Evolutionary conservation across 176 grass and related monocot genomes (phyloP).

Genomic region (Stipa capillata): DNA sequence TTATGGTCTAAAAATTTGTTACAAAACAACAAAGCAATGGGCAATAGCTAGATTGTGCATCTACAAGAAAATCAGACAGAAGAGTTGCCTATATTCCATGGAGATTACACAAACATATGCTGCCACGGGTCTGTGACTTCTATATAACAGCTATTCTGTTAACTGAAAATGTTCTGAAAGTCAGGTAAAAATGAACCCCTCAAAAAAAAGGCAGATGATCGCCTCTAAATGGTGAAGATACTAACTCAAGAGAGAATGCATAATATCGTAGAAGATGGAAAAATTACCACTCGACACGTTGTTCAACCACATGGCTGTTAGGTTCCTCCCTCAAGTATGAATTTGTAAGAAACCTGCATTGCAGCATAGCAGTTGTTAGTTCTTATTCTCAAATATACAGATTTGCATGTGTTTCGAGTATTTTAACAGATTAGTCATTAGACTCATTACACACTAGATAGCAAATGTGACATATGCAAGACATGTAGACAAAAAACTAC

Average conservation of each 20-base stretch:
- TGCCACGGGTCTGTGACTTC: not conserved
- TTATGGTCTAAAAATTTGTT: not conserved
- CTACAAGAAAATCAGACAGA: not conserved
- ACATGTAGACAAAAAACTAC: not conserved
- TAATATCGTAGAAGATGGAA: not conserved
- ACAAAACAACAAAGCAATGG: not conserved
- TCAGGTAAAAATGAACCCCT: no score
- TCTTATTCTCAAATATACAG: not conserved
- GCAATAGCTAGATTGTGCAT: not conserved
- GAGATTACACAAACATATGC: not conserved
- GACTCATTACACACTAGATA: not conserved
- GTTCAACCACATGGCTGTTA: constrained; percentile 95
- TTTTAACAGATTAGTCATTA: not conserved
- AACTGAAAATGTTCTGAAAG: not conserved
- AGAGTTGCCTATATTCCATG: not conserved
- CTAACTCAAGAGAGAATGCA: not conserved
- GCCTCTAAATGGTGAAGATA: not conserved
- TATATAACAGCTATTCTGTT: not conserved
- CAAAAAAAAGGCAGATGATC: not conserved
- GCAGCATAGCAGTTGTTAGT: not conserved
- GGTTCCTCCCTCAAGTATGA: constrained; percentile 88
- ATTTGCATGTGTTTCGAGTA: not conserved
- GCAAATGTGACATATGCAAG: not conserved
- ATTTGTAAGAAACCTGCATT: constrained; percentile 88
- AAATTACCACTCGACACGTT: constrained; percentile 87